Conservation (phyloP, 2,329 filamentous ascomycete species). For the Aspergillus brasiliensis region DNA sequence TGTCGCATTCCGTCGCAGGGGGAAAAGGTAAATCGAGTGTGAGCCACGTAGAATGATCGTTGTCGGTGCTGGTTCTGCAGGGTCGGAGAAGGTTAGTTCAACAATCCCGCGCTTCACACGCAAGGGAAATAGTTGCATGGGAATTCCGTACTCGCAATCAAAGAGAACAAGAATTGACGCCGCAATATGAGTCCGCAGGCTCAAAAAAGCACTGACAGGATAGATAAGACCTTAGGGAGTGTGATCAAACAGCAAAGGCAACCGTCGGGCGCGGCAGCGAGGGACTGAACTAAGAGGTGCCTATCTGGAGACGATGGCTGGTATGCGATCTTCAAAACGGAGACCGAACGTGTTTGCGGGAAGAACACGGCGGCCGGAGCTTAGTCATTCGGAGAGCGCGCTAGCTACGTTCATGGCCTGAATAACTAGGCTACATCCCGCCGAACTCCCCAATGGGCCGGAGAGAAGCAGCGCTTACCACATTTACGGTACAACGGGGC, state of each 20-base stretch:
- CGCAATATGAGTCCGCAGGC: background rate
- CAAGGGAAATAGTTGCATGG: background rate
- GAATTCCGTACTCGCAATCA: background rate
- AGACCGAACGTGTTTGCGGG: constrained; percentile 3
- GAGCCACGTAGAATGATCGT: background rate
- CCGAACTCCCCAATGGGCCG: background rate
- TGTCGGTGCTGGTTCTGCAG: background rate
- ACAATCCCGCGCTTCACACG: background rate
- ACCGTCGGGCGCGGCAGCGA: background rate
- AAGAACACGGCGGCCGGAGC: constrained; percentile 4
- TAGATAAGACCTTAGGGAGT: background rate
- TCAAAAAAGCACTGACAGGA: background rate
- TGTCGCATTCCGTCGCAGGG: background rate
- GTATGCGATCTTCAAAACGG: background rate
- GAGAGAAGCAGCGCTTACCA: constrained; percentile 2
- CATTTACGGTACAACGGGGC: constrained; percentile 3
- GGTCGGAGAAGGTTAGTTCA: background rate
- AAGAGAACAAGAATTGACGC: background rate
- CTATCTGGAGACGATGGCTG: background rate
- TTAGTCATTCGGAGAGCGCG: constrained; percentile 2
- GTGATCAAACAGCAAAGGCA: background rate
- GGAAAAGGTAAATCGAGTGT: background rate
- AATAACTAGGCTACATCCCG: no score
- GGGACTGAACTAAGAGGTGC: background rate
- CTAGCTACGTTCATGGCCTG: background rate